phyloP scores from a whole-genome alignment of 495 filamentous ascomycete genomes.

The Penicillium angulare region DNA sequence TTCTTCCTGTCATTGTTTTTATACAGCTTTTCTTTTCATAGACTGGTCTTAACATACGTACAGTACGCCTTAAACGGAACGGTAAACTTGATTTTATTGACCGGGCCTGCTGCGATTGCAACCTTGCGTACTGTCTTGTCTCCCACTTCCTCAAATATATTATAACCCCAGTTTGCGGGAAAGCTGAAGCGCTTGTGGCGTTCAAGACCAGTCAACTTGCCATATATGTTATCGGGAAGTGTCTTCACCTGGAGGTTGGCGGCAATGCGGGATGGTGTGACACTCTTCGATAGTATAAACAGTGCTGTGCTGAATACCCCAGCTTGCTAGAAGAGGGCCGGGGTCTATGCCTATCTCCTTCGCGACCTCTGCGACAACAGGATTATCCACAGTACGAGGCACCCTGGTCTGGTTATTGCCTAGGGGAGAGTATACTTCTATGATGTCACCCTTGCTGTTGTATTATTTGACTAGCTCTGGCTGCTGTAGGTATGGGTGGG shows the following conservation, averaged over 20 bases:
- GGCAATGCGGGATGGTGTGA: constrained; percentile 43
- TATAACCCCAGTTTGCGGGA: constrained; percentile 35
- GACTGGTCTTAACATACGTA: too few relatives aligned
- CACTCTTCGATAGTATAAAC: constrained; percentile 51
- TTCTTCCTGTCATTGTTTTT: too few relatives aligned
- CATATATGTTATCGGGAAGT: constrained; percentile 36
- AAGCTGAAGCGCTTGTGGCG: constrained; percentile 42
- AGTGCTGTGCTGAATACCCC: constrained; percentile 50
- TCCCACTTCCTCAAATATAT: constrained; percentile 36
- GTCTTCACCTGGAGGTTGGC: constrained; percentile 31
- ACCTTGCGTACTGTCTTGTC: constrained; percentile 23
- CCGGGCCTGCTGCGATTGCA: constrained; percentile 15
- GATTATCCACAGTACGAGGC: constrained; percentile 38
- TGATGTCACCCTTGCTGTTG: constrained; percentile 48
- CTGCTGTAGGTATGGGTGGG: constrained; percentile 63
- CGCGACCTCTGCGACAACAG: constrained; percentile 34
- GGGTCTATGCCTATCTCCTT: constrained; percentile 34
- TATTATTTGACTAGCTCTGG: constrained; percentile 45
- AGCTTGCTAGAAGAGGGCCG: constrained; percentile 43
- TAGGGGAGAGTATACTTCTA: constrained; percentile 62
- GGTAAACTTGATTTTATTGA: constrained; percentile 27
- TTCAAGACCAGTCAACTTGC: constrained; percentile 28
- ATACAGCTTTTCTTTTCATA: too few relatives aligned
- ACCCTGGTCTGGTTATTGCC: constrained; percentile 44
- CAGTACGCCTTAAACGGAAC: too few relatives aligned